These are phyloP conservation scores for Senna tora DNA, from an alignment of 306 rosid species.

Conservation along the genomic window DNA sequence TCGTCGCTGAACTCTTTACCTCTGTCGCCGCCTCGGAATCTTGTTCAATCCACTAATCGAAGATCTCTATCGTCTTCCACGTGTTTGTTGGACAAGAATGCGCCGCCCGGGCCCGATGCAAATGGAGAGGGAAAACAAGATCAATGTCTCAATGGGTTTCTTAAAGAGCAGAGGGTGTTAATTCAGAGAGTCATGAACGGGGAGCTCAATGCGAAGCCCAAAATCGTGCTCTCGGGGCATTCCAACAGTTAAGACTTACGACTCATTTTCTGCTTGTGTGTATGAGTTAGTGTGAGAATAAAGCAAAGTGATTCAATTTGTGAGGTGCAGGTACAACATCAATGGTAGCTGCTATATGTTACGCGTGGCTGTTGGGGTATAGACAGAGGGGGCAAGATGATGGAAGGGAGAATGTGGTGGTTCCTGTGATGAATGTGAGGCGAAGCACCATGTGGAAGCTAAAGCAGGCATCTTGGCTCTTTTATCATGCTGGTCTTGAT, in stretches of 20 bases:
- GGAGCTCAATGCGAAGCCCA: conserved; percentile 48
- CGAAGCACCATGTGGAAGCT: conserved; percentile 74
- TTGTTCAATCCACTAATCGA: conserved; percentile 58
- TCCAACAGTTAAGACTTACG: conserved; percentile 61
- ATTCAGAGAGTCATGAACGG: conserved; percentile 43
- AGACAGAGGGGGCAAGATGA: conserved; percentile 48
- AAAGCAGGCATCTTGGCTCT: conserved; percentile 82
- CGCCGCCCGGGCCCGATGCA: neutral
- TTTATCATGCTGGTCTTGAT: conserved; percentile 78
- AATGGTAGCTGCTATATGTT: conserved; percentile 84
- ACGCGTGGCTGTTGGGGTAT: conserved; percentile 70
- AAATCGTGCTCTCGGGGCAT: conserved; percentile 64
- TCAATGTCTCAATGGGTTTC: conserved; percentile 59
- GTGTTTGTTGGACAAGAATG: conserved; percentile 58
- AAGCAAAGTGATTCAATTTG: conserved; percentile 24
- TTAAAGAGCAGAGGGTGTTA: conserved; percentile 55
- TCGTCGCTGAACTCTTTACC: conserved; percentile 40
- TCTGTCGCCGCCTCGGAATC: conserved; percentile 75
- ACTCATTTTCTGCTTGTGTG: neutral
- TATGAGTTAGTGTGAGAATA: neutral
- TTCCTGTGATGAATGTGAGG: conserved; percentile 77
- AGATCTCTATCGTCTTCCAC: conserved; percentile 65
- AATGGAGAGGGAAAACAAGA: conserved; percentile 38
- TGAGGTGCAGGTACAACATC: conserved; percentile 71
- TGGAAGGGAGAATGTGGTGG: conserved; percentile 45